phyloP scores from a whole-genome alignment of 2,329 filamentous ascomycete species.

The Pleoardoris graminearum region DNA sequence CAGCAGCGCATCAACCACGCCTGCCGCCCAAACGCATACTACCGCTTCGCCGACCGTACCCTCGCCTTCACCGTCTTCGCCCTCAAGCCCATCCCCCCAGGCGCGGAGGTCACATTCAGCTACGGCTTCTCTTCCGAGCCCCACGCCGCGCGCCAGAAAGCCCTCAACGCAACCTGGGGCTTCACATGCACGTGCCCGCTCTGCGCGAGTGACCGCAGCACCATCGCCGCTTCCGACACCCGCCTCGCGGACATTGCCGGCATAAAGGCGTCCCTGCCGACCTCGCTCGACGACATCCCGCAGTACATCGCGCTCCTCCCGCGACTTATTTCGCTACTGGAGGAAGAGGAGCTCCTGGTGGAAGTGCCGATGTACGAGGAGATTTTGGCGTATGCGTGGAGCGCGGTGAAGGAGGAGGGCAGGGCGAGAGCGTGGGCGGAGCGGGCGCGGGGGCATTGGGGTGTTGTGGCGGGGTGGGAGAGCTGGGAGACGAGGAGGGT shows the following conservation, averaged over 20 bases:
- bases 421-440: constrained; percentile 34
- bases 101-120: constrained; percentile 36
- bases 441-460: constrained; percentile 30
- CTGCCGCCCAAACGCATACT: constrained; percentile 39
- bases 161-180: constrained; percentile 28
- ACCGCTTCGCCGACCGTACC: constrained; percentile 37
- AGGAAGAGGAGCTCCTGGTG: constrained; percentile 31
- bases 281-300: constrained; percentile 19
- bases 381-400: constrained; percentile 39
- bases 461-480: constrained; percentile 28
- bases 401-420: constrained; percentile 28
- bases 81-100: constrained; percentile 30
- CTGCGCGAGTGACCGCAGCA: no score
- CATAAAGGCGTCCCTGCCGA: constrained; percentile 30
- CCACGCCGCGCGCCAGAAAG: constrained; percentile 18
- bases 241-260: constrained; percentile 32
- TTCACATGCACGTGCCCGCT: constrained; percentile 38
- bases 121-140: constrained; percentile 34
- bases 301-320: constrained; percentile 29
- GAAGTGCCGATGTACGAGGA: constrained; percentile 37
- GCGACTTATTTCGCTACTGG: constrained; percentile 27
- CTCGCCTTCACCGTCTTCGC: constrained; percentile 34
- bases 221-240: constrained; percentile 26
- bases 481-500: constrained; percentile 31
- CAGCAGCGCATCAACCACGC: constrained; percentile 36